Base-by-base conservation (phyloP, 306 rosid species). In the Cicer judaicum region DNA sequence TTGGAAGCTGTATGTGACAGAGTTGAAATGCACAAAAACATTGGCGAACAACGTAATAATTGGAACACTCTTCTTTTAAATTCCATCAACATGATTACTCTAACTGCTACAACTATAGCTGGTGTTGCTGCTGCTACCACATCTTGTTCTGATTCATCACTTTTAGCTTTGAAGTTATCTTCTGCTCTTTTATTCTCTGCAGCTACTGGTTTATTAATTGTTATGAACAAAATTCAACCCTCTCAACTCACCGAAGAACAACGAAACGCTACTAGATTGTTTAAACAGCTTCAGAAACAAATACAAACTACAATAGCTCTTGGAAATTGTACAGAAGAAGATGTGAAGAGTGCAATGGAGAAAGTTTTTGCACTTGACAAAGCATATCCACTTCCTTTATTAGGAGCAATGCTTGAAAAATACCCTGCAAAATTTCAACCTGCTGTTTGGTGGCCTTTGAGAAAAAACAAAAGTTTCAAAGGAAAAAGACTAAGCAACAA, bases 201-300 rank as follows among this genome's bases (percentile, higher is more conserved):
- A 0, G 70, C 83, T 7, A 57, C 83, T 0, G 79, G 64, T 7
- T 0, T 80, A 2, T 5, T 57, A 1, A 15, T 80, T 6, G n/a
- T 80, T 8, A 80, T 80, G 76, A 80, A 80, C 57, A 80, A 80
- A 53, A 73, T 80, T 8, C 75, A 80, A 7, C 83, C 83, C 3
- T 80, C 83, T 10, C 83, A 80, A 41, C 70, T 80, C 0, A 6
- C 79, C 0, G 79, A 80, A 41, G 83, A 80, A 14, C 83, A 80
- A 59, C 34, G 83, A 8, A 80, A 73, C n/a, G 75, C 79, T 0
- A 80, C 75, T 4, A 73, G 79, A 8, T 15, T 80, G 65, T 80
- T 80, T 1, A 80, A 11, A 19, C 63, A 29, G 9, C 42, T 80
- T 1, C 10, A 74, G 12, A 9, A 2, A 2, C 68, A 67, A 10